A percentile compares a stretch with the other conserved stretches of the same genome.
phyloP scores from a whole-genome alignment of 768 basidiomycete species.

The Scleroderma citrinum region DNA sequence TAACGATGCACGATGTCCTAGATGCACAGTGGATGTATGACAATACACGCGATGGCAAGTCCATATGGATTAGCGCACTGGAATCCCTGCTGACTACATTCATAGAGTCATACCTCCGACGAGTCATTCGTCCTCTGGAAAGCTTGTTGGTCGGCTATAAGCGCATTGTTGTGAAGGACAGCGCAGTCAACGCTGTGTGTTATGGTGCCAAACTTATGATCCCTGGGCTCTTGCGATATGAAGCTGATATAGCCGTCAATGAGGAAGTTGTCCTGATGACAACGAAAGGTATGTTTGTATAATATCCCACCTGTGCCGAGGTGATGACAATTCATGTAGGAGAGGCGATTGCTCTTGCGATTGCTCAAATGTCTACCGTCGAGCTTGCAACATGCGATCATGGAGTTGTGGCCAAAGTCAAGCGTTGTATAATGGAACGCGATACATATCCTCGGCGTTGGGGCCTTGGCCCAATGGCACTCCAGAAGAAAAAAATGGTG shows the following conservation, averaged over 20 bases:
- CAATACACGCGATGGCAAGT: constrained; percentile 87
- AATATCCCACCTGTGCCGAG: background rate
- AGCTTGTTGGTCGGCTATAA: constrained; percentile 94
- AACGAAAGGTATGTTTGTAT: constrained; percentile 67
- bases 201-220: constrained; percentile 99
- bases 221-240: constrained; percentile 94
- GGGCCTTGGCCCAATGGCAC: constrained; percentile 96
- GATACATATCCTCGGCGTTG: constrained; percentile 97
- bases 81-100: constrained; percentile 10
- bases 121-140: constrained; percentile 92
- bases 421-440: constrained; percentile 99
- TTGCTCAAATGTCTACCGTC: constrained; percentile 98
- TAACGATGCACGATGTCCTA: constrained; percentile 99
- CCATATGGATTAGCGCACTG: background rate
- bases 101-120: constrained; percentile 90
- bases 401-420: constrained; percentile 98
- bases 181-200: constrained; percentile 97
- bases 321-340: constrained; percentile 35
- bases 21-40: constrained; percentile 99
- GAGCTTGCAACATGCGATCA: constrained; percentile 98
- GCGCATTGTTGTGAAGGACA: constrained; percentile 98
- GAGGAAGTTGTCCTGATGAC: constrained; percentile 99
- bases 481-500: constrained; percentile 97
- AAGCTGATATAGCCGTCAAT: constrained; percentile 87
- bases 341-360: constrained; percentile 90